A percentile compares a stretch with the other conserved stretches of the same genome.
phyloP scores from a whole-genome alignment of 768 basidiomycete genomes.

The Leccinum longicurvipes region DNA sequence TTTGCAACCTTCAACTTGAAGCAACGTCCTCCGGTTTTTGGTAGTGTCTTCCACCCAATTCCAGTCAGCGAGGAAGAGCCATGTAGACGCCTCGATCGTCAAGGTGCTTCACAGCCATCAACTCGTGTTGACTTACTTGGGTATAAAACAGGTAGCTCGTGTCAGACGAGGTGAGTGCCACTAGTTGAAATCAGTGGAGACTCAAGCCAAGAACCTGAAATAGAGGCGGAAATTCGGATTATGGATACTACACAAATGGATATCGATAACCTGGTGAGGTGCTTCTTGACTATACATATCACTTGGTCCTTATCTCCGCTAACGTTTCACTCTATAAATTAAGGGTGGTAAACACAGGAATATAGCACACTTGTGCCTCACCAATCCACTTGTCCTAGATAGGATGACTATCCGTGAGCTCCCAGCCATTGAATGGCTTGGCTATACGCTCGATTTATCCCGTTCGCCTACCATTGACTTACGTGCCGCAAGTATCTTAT shows the following conservation, averaged over 20 bases:
- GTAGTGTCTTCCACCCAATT: too few relatives aligned
- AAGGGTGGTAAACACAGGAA: background rate
- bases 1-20: too few relatives aligned
- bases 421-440: conserved; percentile 10
- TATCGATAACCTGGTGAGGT: background rate
- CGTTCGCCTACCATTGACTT: conserved; percentile 9
- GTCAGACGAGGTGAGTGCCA: too few relatives aligned
- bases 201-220: too few relatives aligned
- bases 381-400: background rate
- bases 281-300: background rate
- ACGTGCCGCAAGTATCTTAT: conserved; percentile 1
- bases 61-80: too few relatives aligned
- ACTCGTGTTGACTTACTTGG: too few relatives aligned
- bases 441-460: conserved; percentile 9
- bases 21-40: too few relatives aligned
- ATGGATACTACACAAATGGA: background rate
- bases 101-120: too few relatives aligned
- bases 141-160: too few relatives aligned
- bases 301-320: background rate
- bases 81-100: too few relatives aligned
- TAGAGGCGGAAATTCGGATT: too few relatives aligned
- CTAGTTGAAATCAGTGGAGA: too few relatives aligned
- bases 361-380: background rate
- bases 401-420: conserved; percentile 5
- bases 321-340: background rate